Conservation (phyloP, 2,329 filamentous ascomycete species). For the Aureobasidium sp. region DNA sequence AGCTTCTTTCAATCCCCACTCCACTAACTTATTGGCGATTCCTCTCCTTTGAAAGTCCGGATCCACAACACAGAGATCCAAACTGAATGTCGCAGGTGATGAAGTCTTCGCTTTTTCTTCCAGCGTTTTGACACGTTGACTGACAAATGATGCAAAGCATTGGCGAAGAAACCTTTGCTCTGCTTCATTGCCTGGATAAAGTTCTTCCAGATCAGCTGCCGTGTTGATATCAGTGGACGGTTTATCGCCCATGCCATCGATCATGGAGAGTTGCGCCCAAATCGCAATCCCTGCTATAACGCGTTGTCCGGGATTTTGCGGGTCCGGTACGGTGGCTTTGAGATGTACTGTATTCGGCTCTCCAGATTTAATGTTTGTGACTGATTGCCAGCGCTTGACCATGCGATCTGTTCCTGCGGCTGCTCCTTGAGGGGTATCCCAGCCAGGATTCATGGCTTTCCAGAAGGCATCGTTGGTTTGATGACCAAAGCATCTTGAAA, state of each 20-base stretch:
- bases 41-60: conserved; percentile 43
- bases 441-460: conserved; percentile 44
- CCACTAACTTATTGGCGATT: conserved; percentile 27
- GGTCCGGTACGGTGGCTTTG: conserved; percentile 42
- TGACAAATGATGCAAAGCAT: conserved; percentile 36
- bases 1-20: conserved; percentile 27
- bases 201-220: not conserved
- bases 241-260: conserved; percentile 40
- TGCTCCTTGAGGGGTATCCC: conserved; percentile 43
- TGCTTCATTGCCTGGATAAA: conserved; percentile 17
- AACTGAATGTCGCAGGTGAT: conserved; percentile 40
- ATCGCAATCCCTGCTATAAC: conserved; percentile 45
- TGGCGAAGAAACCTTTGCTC: conserved; percentile 42
- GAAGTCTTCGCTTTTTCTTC: conserved; percentile 30
- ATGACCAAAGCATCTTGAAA: conserved; percentile 39
- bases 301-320: conserved; percentile 20
- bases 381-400: conserved; percentile 33
- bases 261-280: conserved; percentile 45
- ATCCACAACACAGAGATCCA: conserved; percentile 46
- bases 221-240: conserved; percentile 31
- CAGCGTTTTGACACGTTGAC: conserved; percentile 35
- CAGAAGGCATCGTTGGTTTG: conserved; percentile 46
- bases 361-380: conserved; percentile 35
- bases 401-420: conserved; percentile 30
- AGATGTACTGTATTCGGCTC: conserved; percentile 44